Evolutionary conservation across 345 rosid species (phyloP).

Genomic region (Lepidium africanum): DNA sequence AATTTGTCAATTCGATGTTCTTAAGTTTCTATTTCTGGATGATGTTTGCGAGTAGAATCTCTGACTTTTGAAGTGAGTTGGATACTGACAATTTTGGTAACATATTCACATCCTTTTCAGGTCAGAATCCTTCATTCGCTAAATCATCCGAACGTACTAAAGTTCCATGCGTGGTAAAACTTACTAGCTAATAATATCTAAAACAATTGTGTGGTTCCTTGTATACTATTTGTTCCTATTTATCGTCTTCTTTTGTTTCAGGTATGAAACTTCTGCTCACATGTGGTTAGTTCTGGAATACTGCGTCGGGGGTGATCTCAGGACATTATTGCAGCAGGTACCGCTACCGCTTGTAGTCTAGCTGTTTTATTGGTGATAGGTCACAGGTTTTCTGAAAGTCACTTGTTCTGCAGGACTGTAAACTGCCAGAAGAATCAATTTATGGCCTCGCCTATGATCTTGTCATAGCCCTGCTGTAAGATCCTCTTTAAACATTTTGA

Average conservation of each 20-base stretch:
- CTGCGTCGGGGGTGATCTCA: conserved; percentile 93
- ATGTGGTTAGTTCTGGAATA: conserved; percentile 98
- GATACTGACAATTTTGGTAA: neutral
- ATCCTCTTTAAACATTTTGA: conserved; percentile 1
- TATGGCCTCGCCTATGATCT: conserved; percentile 71
- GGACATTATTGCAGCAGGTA: conserved; percentile 86
- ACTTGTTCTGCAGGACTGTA: conserved; percentile 55
- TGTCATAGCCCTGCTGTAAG: conserved; percentile 83
- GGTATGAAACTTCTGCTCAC: conserved; percentile 98
- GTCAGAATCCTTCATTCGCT: conserved; percentile 87
- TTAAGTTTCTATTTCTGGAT: conserved; percentile 21
- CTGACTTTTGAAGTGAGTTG: neutral
- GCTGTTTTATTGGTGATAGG: neutral
- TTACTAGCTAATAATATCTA: neutral
- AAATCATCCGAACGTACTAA: conserved; percentile 71
- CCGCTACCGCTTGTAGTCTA: neutral
- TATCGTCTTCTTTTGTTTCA: conserved; percentile 14
- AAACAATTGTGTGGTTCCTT: neutral
- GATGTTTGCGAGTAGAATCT: neutral
- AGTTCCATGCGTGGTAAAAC: conserved; percentile 78
- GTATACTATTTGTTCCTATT: neutral
- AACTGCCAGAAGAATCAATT: conserved; percentile 87
- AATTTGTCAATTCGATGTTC: neutral
- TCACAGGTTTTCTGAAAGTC: neutral
- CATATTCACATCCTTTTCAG: conserved; percentile 34